Base-by-base conservation (phyloP, 1,284 basidiomycete genomes). In the Boletus semigastroideus region DNA sequence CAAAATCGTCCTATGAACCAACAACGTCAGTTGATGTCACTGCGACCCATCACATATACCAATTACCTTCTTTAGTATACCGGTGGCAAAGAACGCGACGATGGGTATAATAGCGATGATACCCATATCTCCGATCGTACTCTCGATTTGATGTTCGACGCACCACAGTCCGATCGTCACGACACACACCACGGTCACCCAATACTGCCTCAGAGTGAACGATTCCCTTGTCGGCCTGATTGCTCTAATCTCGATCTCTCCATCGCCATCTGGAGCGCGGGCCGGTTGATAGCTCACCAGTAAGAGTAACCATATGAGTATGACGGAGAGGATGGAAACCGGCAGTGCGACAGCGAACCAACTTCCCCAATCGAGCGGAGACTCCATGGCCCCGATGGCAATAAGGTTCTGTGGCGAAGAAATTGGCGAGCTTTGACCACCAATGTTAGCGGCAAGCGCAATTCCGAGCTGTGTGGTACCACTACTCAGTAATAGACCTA, bases 401-500 rank as follows among this genome's bases (percentile, higher is more conserved):
- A 99, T 98, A 27, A 98, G 80, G 70, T 99, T 99, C 71, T 99
- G 97, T 1, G 97, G 96, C 0, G 94, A 97, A 0, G 95, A 97
- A 34, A 90, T 90, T 5, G 94, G 94, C 2, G 94, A 98, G 49
- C 87, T 91, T 72, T 96, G 94, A 0, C 94, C 94, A n/a, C 97
- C 97, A 55, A 99, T 96, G 71, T 99, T 99, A 5, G 95, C 94
- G 0, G 96, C 94, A 5, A 99, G 81, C 1, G 97, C 97, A 55
- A 99, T 99, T 10, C 91, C 95, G 59, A 99, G 82, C 92, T 94
- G 62, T 28, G 36, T 28, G n/a, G n/a, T 12, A 28, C 17, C 38
- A 20, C 11, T 27, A 42, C 48, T 49, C 46, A 57, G 44, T 37
- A 4, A 5, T 6, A n/a, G 33, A 5, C n/a, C 43, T 27, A 39